A percentile compares a stretch with the other conserved stretches of the same genome.
phyloP scores from a whole-genome alignment of 768 basidiomycete species.

The Strobilomyces confusus region DNA sequence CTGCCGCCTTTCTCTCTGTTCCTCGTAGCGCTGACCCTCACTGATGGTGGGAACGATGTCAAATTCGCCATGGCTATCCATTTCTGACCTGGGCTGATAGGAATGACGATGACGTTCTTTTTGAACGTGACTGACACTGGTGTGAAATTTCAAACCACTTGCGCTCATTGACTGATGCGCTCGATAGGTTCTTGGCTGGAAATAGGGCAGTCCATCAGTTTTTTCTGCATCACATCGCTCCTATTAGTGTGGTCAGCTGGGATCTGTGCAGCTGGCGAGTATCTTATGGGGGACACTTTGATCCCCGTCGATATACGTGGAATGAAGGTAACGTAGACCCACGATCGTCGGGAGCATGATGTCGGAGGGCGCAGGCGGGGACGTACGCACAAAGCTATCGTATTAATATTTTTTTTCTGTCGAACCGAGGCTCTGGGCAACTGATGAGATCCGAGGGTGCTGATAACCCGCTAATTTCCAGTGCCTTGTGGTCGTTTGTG shows the following conservation, averaged over 20 bases:
- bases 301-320: constrained; percentile 15
- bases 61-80: not conserved
- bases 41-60: constrained; percentile 7
- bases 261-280: constrained; percentile 69
- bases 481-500: not conserved
- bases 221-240: constrained; percentile 81
- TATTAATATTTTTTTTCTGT: not conserved
- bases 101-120: constrained; percentile 83
- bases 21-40: constrained; percentile 65
- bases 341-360: constrained; percentile 20
- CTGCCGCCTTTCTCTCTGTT: constrained; percentile 81
- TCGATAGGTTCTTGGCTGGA: constrained; percentile 77
- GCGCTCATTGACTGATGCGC: constrained; percentile 3
- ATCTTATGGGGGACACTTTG: constrained; percentile 49
- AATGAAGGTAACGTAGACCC: constrained; percentile 23
- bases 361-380: not conserved
- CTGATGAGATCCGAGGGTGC: not conserved
- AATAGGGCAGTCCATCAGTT: constrained; percentile 84
- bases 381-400: constrained; percentile 1
- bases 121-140: constrained; percentile 79
- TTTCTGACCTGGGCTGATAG: constrained; percentile 32
- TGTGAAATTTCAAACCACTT: constrained; percentile 24
- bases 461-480: not conserved
- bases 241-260: constrained; percentile 77
- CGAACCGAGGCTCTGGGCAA: not conserved